These are phyloP conservation scores for Eustoma russellianum DNA, from an alignment of 257 asterid species.

Conservation along the genomic window DNA sequence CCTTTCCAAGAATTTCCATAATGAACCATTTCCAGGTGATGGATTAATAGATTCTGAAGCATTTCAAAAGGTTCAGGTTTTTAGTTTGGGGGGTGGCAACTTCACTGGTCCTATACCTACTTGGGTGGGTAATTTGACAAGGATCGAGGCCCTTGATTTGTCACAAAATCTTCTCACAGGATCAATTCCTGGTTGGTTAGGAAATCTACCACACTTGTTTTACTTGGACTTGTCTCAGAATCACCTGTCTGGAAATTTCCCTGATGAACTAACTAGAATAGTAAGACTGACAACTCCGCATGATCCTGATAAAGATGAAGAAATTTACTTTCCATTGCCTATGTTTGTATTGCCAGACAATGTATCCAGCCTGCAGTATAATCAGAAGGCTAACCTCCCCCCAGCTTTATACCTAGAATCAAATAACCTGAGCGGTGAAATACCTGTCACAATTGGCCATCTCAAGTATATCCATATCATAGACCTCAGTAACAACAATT, in stretches of 20 bases:
- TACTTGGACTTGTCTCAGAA: conserved; percentile 78
- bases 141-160: conserved; percentile 68
- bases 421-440: conserved; percentile 53
- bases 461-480: conserved; percentile 58
- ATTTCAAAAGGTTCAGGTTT: conserved; percentile 53
- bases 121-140: conserved; percentile 48
- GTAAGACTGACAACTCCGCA: conserved; percentile 44
- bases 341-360: conserved; percentile 79
- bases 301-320: conserved; percentile 38
- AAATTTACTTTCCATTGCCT: conserved; percentile 74
- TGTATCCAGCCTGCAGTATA: conserved; percentile 67
- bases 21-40: conserved; percentile 52
- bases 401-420: conserved; percentile 63
- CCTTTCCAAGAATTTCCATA: conserved; percentile 59
- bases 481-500: conserved; percentile 59
- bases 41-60: conserved; percentile 31
- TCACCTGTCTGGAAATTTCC: conserved; percentile 55
- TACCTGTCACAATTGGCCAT: conserved; percentile 64
- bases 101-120: conserved; percentile 57
- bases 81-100: conserved; percentile 71
- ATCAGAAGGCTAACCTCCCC: conserved; percentile 73
- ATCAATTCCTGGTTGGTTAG: conserved; percentile 68
- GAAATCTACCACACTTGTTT: conserved; percentile 57
- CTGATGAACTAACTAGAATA: conserved; percentile 42
- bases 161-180: conserved; percentile 56